Conservation (phyloP, 441 rosid species). For the Arabidopsis hybrid region DNA sequence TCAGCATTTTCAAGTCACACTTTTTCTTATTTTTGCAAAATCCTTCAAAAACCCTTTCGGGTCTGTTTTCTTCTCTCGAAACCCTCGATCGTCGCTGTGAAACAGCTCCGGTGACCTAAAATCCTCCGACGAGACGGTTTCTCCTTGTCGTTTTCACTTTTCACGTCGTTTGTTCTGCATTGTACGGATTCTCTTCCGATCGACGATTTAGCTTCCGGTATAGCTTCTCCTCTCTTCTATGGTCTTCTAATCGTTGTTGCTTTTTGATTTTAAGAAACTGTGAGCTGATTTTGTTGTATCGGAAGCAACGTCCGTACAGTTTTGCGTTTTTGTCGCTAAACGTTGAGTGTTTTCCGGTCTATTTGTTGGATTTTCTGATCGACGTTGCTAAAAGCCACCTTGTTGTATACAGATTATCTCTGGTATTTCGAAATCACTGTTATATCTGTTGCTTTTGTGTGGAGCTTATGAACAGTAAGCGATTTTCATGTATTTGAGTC, state of each 20-base stretch:
- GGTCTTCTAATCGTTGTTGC: neutral
- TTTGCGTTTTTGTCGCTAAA: neutral
- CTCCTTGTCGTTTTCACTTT: neutral
- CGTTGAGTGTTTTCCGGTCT: conserved; percentile 9
- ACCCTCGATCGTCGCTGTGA: neutral
- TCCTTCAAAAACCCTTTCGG: conserved; percentile 13
- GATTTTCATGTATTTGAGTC: neutral
- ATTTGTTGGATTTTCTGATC: neutral
- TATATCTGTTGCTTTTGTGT: neutral
- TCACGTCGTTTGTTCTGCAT: conserved; percentile 1
- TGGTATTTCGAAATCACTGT: conserved; percentile 5
- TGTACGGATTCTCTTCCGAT: conserved; percentile 5
- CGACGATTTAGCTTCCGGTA: conserved; percentile 8
- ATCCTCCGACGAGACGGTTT: neutral
- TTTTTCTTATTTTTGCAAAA: neutral
- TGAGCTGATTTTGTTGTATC: conserved; percentile 2
- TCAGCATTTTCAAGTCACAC: neutral
- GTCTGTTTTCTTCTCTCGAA: neutral
- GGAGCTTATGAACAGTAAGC: neutral
- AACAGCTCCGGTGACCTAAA: conserved; percentile 30
- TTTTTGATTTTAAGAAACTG: neutral
- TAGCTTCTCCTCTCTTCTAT: conserved; percentile 4
- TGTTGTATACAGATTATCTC: neutral
- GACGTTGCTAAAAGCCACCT: neutral
- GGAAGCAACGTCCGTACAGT: neutral